A percentile compares a stretch with the other conserved stretches of the same genome.
Conservation (phyloP, 495 filamentous ascomycete species). For the Lichenothelia convexa region DNA sequence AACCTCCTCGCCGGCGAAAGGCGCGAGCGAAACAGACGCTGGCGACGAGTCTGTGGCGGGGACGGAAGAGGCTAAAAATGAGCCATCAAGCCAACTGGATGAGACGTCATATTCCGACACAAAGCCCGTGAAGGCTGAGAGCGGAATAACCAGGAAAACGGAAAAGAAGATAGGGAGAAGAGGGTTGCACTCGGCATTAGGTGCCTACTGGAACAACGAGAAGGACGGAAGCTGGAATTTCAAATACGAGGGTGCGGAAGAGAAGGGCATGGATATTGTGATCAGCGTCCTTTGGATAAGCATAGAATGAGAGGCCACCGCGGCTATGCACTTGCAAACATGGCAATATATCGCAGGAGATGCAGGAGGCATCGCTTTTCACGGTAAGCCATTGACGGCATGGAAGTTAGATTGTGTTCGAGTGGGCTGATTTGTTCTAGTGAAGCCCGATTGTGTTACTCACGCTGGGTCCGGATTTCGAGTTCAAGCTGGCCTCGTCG, state of each 20-base stretch:
- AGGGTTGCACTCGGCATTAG: constrained; percentile 90
- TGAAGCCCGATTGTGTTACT: no score
- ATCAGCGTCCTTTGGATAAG: constrained; percentile 78
- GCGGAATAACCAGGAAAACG: constrained; percentile 21
- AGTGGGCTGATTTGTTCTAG: no score
- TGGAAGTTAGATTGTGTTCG: no score
- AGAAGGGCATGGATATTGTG: constrained; percentile 77
- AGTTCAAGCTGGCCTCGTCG: no score
- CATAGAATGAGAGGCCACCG: neutral
- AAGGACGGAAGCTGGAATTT: constrained; percentile 95
- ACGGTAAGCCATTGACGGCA: no score
- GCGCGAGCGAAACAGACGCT: neutral
- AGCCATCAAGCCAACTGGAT: neutral
- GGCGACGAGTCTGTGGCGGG: neutral
- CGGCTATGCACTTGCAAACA: no score
- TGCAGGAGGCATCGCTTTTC: no score
- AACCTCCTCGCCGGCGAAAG: neutral
- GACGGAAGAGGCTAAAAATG: no score
- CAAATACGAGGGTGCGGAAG: constrained; percentile 75
- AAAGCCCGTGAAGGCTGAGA: no score
- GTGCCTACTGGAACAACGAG: constrained; percentile 95
- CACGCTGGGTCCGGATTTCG: no score
- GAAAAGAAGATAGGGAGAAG: constrained; percentile 64
- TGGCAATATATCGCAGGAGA: no score
- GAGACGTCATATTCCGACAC: neutral